A percentile compares a stretch with the other conserved stretches of the same genome.
phyloP scores from a whole-genome alignment of 495 filamentous ascomycete genomes.

The Daldinia loculata region DNA sequence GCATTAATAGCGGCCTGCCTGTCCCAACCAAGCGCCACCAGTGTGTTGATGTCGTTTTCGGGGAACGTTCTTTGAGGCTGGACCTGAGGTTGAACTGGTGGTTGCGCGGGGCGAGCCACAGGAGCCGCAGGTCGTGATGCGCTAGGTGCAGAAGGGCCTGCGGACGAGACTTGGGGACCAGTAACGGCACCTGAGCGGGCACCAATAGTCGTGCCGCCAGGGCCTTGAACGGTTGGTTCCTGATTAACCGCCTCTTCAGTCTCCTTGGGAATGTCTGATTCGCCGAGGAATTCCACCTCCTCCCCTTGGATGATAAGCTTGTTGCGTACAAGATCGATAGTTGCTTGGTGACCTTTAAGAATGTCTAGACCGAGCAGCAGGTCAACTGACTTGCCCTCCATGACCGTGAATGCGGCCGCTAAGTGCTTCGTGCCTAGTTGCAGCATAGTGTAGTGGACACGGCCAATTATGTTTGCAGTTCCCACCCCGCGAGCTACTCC shows the following conservation, averaged over 20 bases:
- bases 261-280: conserved; percentile 89
- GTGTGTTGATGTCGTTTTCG: conserved; percentile 70
- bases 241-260: conserved; percentile 74
- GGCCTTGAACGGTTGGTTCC: conserved; percentile 87
- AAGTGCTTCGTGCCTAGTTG: conserved; percentile 89
- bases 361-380: conserved; percentile 94
- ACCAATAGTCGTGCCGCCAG: conserved; percentile 85
- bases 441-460: conserved; percentile 92
- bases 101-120: conserved; percentile 47
- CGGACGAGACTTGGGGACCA: conserved; percentile 55
- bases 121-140: conserved; percentile 48
- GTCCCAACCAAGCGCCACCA: conserved; percentile 81
- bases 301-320: conserved; percentile 86
- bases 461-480: conserved; percentile 91
- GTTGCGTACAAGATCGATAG: conserved; percentile 82
- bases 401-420: conserved; percentile 97
- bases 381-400: conserved; percentile 99
- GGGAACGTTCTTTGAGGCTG: conserved; percentile 57
- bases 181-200: conserved; percentile 84
- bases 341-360: conserved; percentile 92
- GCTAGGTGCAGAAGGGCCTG: conserved; percentile 41
- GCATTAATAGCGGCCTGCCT: conserved; percentile 80
- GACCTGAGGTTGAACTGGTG: conserved; percentile 26
- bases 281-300: conserved; percentile 88
- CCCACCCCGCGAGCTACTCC: conserved; percentile 94